A percentile compares a stretch with the other conserved stretches of the same genome.
Conservation (phyloP, 2,329 filamentous ascomycete genomes). For the Penicillium sp. region DNA sequence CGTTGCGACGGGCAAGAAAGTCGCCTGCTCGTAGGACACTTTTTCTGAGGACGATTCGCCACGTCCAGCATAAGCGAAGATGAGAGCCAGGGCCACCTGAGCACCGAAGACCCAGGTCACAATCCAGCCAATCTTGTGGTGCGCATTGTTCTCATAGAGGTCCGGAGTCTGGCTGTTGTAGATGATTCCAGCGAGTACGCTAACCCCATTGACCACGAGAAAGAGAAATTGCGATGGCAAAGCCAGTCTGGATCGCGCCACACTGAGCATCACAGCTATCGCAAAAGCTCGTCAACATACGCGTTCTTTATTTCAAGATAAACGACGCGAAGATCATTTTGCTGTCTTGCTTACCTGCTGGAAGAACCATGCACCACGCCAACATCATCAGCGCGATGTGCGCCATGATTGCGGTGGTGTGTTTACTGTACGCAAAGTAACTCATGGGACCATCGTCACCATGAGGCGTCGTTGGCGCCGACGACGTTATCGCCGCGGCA, state of each 20-base stretch:
- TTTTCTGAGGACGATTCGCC: slow-evolving; percentile 27
- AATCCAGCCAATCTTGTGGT: slow-evolving; percentile 83
- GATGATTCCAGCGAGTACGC: slow-evolving; percentile 58
- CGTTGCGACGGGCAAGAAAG: slow-evolving; percentile 59
- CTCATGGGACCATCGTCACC: slow-evolving; percentile 33
- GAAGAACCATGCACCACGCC: slow-evolving; percentile 67
- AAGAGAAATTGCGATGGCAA: slow-evolving; percentile 65
- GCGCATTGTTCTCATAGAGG: slow-evolving; percentile 79
- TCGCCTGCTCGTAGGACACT: slow-evolving; percentile 45
- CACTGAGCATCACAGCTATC: slow-evolving; percentile 75
- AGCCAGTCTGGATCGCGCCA: slow-evolving; percentile 70
- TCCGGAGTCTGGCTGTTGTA: slow-evolving; percentile 81
- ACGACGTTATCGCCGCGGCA: slow-evolving; percentile 9
- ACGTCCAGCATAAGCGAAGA: slow-evolving; percentile 55
- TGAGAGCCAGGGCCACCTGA: slow-evolving; percentile 63
- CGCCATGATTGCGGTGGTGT: slow-evolving; percentile 51
- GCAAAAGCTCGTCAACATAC: background rate
- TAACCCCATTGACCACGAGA: slow-evolving; percentile 56
- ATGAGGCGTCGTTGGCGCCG: slow-evolving; percentile 12
- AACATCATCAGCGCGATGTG: slow-evolving; percentile 67
- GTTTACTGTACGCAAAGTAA: slow-evolving; percentile 39
- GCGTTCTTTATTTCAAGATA: no score
- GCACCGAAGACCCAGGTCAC: slow-evolving; percentile 64
- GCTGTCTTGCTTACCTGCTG: slow-evolving; percentile 53
- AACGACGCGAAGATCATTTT: no score